A percentile compares a stretch with the other conserved stretches of the same genome.
Evolutionary conservation across 2,329 filamentous ascomycete genomes (phyloP).

Genomic region (Fusarium sp.): DNA sequence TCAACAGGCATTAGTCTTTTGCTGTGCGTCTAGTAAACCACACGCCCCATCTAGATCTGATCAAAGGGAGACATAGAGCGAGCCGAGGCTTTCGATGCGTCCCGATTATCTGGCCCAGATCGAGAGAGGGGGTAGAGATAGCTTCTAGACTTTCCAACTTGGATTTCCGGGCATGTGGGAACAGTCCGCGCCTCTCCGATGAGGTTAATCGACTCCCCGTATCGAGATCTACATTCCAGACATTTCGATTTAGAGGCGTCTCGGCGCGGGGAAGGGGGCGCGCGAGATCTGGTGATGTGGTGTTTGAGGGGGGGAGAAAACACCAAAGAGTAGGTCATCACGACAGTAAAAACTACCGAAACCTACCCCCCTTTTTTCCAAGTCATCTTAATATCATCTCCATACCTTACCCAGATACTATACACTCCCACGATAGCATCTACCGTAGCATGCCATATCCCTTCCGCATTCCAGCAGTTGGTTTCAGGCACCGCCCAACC

Average conservation of each 20-base stretch:
- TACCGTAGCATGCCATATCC: not conserved
- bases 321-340: conserved; percentile 17
- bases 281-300: not conserved
- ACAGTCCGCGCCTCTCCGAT: not conserved
- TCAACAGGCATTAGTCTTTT: not conserved
- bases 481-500: not conserved
- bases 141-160: not conserved
- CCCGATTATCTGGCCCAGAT: not conserved
- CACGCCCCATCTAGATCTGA: not conserved
- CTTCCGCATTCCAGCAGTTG: conserved; percentile 5
- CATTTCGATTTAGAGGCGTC: not conserved
- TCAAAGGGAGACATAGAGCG: not conserved
- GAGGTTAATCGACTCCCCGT: not conserved
- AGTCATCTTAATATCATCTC: not conserved
- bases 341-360: not conserved
- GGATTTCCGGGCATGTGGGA: not conserved
- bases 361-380: not conserved
- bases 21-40: not conserved
- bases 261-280: not conserved
- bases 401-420: conserved; percentile 7
- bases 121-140: not conserved
- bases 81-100: not conserved
- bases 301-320: not conserved
- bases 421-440: not conserved
- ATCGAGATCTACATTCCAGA: not conserved